phyloP scores from a whole-genome alignment of 2,329 filamentous ascomycete genomes.

The Rhynchosporium agropyri region DNA sequence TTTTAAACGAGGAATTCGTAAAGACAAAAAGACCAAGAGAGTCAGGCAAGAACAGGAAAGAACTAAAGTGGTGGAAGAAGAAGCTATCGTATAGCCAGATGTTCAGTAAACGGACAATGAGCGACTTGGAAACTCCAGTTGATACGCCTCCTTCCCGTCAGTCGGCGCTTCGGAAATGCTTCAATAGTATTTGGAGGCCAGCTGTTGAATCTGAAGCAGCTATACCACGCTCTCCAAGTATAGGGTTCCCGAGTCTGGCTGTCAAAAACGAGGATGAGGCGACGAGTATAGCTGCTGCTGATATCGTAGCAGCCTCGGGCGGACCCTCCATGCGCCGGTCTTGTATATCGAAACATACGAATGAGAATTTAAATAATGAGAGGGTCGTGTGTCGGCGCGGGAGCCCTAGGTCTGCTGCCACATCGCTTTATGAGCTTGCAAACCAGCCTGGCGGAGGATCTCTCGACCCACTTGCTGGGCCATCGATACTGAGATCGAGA shows the following conservation, averaged over 20 bases:
- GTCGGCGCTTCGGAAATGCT: neutral
- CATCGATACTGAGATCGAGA: slow-evolving; percentile 1
- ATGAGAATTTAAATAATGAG: neutral
- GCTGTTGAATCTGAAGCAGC: neutral
- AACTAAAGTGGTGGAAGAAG: slow-evolving; percentile 1
- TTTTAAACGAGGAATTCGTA: neutral
- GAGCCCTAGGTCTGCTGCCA: neutral
- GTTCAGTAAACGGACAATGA: neutral
- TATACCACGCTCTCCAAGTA: neutral
- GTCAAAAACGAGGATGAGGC: neutral
- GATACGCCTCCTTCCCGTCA: neutral
- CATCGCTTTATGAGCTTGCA: neutral
- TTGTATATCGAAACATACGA: neutral
- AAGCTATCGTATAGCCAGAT: neutral
- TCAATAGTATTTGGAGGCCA: neutral
- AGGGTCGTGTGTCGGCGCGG: neutral
- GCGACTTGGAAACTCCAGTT: neutral
- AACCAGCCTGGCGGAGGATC: neutral
- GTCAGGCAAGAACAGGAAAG: neutral
- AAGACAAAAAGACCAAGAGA: neutral
- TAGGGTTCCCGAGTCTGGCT: neutral
- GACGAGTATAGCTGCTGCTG: neutral
- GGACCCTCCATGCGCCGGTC: neutral
- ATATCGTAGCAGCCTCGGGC: too few species aligned
- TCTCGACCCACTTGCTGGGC: neutral